Evolutionary conservation across 2,329 filamentous ascomycete genomes (phyloP).

Genomic region (Colletotrichum scovillei): DNA sequence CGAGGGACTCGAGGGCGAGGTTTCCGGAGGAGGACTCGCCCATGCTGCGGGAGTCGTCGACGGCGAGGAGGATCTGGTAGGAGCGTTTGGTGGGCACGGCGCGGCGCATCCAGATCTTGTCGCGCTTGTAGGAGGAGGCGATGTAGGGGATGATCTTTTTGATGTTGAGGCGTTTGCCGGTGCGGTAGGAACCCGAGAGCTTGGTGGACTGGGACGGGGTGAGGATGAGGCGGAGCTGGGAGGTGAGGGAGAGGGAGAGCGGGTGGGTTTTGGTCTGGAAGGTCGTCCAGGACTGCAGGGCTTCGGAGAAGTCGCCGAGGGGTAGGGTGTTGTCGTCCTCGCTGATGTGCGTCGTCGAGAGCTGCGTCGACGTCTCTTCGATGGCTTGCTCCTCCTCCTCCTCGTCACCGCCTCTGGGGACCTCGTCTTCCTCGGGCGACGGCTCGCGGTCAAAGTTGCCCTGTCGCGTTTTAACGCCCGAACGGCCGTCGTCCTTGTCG

Average conservation of each 20-base stretch:
- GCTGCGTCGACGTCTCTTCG: constrained; percentile 68
- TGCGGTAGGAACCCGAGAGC: constrained; percentile 95
- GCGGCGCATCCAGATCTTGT: constrained; percentile 99
- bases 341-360: constrained; percentile 79
- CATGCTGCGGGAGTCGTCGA: constrained; percentile 97
- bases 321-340: constrained; percentile 48
- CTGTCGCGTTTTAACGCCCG: constrained; percentile 69
- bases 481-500: constrained; percentile 63
- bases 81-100: constrained; percentile 90
- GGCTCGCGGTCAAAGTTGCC: constrained; percentile 67
- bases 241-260: constrained; percentile 89
- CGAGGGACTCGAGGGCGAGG: constrained; percentile 92
- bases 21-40: constrained; percentile 79
- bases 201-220: constrained; percentile 95
- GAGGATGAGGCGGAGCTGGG: constrained; percentile 94
- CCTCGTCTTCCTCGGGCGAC: constrained; percentile 51
- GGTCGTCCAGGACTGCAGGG: constrained; percentile 83
- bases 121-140: constrained; percentile 95
- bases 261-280: constrained; percentile 88
- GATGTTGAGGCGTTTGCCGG: constrained; percentile 97
- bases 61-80: constrained; percentile 97
- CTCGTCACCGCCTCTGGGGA: constrained; percentile 50
- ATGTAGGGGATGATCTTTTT: constrained; percentile 99
- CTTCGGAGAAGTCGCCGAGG: constrained; percentile 62
- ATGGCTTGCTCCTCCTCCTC: constrained; percentile 62